Percentiles rank a stretch among this genome's conserved stretches.
These are phyloP conservation scores for Umbelopsis sp. DNA, from an alignment of 371 early-diverging fungal species.

Conservation along the genomic window DNA sequence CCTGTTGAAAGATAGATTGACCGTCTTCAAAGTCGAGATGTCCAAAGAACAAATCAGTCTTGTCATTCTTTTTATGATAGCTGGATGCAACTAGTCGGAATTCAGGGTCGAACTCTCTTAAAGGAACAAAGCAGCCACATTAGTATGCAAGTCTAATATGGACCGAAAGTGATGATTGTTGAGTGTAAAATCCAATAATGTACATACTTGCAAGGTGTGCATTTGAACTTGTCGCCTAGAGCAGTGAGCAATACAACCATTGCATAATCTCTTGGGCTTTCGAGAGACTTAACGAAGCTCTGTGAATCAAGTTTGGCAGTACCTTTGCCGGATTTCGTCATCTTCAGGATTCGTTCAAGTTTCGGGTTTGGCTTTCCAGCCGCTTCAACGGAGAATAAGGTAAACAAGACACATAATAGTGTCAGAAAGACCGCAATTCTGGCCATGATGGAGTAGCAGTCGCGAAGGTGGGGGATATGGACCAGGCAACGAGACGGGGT, in stretches of 20 bases:
- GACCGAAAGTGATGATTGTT: too few species aligned
- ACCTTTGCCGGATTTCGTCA: slow-evolving; percentile 52
- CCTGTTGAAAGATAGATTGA: slow-evolving; percentile 74
- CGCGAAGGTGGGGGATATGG: neutral
- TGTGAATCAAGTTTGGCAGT: slow-evolving; percentile 63
- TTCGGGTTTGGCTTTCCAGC: slow-evolving; percentile 39
- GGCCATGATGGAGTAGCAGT: slow-evolving; percentile 6
- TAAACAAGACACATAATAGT: slow-evolving; percentile 23
- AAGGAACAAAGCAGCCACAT: neutral
- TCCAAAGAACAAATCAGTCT: slow-evolving; percentile 68
- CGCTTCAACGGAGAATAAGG: slow-evolving; percentile 15
- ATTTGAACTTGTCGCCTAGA: slow-evolving; percentile 65
- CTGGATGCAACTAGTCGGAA: slow-evolving; percentile 65
- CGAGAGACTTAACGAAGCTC: slow-evolving; percentile 65
- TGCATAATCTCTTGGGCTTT: slow-evolving; percentile 79
- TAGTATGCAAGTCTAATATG: neutral
- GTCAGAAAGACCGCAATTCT: slow-evolving; percentile 23
- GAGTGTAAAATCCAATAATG: too few species aligned
- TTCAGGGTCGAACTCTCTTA: slow-evolving; percentile 79
- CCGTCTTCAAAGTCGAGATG: slow-evolving; percentile 76
- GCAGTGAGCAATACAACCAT: slow-evolving; percentile 79
- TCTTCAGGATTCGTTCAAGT: slow-evolving; percentile 33
- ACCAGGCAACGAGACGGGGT: slow-evolving; percentile 3
- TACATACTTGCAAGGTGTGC: slow-evolving; percentile 76
- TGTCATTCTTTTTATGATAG: slow-evolving; percentile 53